Conservation (phyloP, 495 filamentous ascomycete species). For the Penicillium macrosclerotiorum region DNA sequence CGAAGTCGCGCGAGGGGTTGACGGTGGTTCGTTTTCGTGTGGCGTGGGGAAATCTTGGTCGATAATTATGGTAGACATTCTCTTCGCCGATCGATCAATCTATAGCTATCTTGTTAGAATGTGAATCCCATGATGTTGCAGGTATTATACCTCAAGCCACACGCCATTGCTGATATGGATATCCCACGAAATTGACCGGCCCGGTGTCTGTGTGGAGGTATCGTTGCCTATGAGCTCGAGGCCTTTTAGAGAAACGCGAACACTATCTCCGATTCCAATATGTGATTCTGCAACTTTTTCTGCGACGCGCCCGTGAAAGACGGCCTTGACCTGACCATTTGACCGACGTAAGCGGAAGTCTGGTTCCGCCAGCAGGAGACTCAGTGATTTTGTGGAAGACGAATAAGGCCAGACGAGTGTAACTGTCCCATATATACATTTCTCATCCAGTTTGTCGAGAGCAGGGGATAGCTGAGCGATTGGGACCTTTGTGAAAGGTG, state of each 20-base stretch:
- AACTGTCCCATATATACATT: slow-evolving; percentile 63
- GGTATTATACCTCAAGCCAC: slow-evolving; percentile 53
- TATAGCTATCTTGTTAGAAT: slow-evolving; percentile 14
- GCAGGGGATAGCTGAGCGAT: slow-evolving; percentile 70
- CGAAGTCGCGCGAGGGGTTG: slow-evolving; percentile 22
- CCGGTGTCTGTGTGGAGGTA: slow-evolving; percentile 52
- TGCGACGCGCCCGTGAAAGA: slow-evolving; percentile 71
- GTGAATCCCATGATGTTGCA: neutral
- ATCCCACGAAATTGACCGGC: slow-evolving; percentile 72
- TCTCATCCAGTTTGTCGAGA: slow-evolving; percentile 27
- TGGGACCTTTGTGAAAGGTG: slow-evolving; percentile 43
- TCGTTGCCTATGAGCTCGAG: slow-evolving; percentile 54
- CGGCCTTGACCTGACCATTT: slow-evolving; percentile 79
- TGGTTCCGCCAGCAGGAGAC: slow-evolving; percentile 78
- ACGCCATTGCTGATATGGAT: slow-evolving; percentile 59
- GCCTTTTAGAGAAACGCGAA: slow-evolving; percentile 68
- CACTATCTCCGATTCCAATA: slow-evolving; percentile 73
- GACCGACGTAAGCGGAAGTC: slow-evolving; percentile 79
- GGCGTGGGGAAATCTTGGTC: slow-evolving; percentile 37
- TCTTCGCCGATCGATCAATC: slow-evolving; percentile 34
- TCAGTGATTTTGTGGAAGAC: slow-evolving; percentile 63
- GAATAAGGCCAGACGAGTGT: slow-evolving; percentile 93
- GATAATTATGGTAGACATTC: slow-evolving; percentile 42
- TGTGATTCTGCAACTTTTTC: slow-evolving; percentile 62
- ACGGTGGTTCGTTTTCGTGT: slow-evolving; percentile 22